Conservation (phyloP, 75 land plant species). For the Sequoia sempervirens region DNA sequence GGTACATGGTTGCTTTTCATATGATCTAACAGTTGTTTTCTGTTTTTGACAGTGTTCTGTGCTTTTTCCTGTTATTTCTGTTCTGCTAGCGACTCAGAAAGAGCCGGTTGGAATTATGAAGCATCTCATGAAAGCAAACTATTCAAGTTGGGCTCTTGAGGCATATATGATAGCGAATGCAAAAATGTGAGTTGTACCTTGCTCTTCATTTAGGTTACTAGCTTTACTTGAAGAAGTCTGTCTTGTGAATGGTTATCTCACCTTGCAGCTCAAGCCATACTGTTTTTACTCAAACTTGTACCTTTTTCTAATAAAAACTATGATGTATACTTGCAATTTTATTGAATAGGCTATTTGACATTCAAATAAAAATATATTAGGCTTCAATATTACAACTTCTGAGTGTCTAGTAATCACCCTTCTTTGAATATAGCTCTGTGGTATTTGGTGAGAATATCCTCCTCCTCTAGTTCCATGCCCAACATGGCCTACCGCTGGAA, state of each 20-base stretch:
- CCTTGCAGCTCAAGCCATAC: background rate
- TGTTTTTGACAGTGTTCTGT: conserved; percentile 72
- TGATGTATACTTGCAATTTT: background rate
- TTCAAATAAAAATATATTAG: background rate
- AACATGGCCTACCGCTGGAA: too few relatives aligned
- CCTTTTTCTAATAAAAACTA: background rate
- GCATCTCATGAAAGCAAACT: conserved; percentile 39
- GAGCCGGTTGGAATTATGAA: conserved; percentile 30
- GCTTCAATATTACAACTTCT: background rate
- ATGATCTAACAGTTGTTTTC: background rate
- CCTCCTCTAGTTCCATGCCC: too few relatives aligned
- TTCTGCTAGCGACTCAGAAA: conserved; percentile 63
- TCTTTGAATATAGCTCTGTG: too few relatives aligned
- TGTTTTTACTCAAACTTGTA: background rate
- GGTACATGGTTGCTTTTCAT: background rate
- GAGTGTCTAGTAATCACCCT: background rate
- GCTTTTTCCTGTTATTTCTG: conserved; percentile 82
- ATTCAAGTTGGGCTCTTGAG: conserved; percentile 85
- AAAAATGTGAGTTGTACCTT: conserved; percentile 44
- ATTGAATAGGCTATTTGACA: background rate
- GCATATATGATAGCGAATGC: conserved; percentile 90
- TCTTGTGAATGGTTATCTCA: background rate
- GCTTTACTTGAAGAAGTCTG: background rate
- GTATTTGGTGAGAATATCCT: too few relatives aligned
- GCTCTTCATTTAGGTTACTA: background rate